These are phyloP conservation scores for Cyclotella distinguenda DNA, from an alignment of 108 stramenopile genomes.

Conservation along the genomic window DNA sequence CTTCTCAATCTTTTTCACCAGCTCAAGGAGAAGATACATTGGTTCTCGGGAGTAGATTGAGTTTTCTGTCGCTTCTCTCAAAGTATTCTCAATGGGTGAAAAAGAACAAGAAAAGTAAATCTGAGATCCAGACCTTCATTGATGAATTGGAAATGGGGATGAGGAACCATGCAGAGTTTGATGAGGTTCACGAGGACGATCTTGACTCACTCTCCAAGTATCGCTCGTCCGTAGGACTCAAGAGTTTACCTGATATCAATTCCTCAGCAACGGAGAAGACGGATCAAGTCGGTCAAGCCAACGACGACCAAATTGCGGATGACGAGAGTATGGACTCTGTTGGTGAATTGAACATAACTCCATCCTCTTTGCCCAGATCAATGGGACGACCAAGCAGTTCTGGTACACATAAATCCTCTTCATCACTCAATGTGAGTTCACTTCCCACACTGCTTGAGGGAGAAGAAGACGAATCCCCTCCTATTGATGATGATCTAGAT, in stretches of 20 bases:
- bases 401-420: not conserved
- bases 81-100: slow-evolving; percentile 70
- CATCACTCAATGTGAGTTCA: slow-evolving; percentile 8
- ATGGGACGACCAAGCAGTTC: slow-evolving; percentile 5
- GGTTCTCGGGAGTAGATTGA: slow-evolving; percentile 70
- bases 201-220: slow-evolving; percentile 54
- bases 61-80: slow-evolving; percentile 63
- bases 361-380: slow-evolving; percentile 5
- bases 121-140: slow-evolving; percentile 47
- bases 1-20: not conserved
- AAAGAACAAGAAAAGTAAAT: slow-evolving; percentile 52
- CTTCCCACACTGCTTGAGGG: slow-evolving; percentile 7
- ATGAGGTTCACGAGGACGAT: slow-evolving; percentile 76
- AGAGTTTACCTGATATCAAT: slow-evolving; percentile 11
- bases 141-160: slow-evolving; percentile 61
- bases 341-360: slow-evolving; percentile 5
- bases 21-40: slow-evolving; percentile 60
- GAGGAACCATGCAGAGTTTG: slow-evolving; percentile 63
- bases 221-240: slow-evolving; percentile 55
- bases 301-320: not conserved
- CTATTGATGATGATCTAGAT: not conserved
- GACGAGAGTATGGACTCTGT: slow-evolving; percentile 20
- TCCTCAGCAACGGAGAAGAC: not conserved
- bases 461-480: slow-evolving; percentile 8
- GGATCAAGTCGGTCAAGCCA: not conserved